Evolutionary conservation across 164 flowering plant species (phyloP), one percentile per base, ranked within the genome.

Genomic region (Sextonia rubra): DNA sequence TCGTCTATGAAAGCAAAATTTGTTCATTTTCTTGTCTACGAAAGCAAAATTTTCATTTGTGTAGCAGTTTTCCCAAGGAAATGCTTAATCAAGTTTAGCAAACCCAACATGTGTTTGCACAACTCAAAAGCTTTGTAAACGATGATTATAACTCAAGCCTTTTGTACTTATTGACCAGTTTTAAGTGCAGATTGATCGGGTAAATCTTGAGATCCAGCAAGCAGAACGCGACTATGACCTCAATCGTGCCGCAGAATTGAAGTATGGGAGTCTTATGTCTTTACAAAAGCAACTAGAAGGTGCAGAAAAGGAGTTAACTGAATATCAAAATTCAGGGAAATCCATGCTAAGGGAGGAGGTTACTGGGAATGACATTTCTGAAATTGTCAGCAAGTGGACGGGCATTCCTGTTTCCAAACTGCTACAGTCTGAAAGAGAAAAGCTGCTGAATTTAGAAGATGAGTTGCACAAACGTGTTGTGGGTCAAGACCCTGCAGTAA

Each of bases 321-420:
- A 91, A 74, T 92, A 91, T 68, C 77, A 90, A 80, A 88, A 76
- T n/a, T 89, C 95, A 44, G 99, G 99, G 55, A 94, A 94, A 71
- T 92, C 99, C 32, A 92, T 94, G 99, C 80, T 94, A 22, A 85
- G 97, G 75, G 99, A 94, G 80, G 97, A 92, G 82, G 99, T 94
- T 27, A 82, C 88, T 0, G 97, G 86, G 17, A 75, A 66, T 75
- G 99, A 94, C 72, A 91, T 94, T 74, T 95, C 99, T 48, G 97
- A 94, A 80, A 89, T 52, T 66, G 98, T 95, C 3, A 91, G 97
- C 71, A 91, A 92, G 72, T 95, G 99, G 99, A 95, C 99, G 12
- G 97, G 98, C 24, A 93, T 93, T 71, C 98, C 99, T 23, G 85
- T 95, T 47, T 92, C 97, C 27, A 95, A 91, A 82, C 87, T 95